These are phyloP conservation scores for Sporothrix euskadiensis DNA, from an alignment of 2,329 filamentous ascomycete species.

Conservation along the genomic window DNA sequence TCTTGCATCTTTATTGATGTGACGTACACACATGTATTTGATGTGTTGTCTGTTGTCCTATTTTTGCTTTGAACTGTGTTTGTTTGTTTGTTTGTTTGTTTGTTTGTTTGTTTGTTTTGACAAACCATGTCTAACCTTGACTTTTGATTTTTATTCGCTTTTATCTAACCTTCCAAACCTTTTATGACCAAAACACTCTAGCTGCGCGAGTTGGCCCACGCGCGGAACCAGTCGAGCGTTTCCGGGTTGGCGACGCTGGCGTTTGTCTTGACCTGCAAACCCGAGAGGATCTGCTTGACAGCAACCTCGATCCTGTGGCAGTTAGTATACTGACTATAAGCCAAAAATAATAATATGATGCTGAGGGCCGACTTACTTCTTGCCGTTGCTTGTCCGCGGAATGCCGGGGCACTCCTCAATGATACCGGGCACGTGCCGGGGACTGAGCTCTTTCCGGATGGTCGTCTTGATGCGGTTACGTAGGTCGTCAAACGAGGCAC, in stretches of 20 bases:
- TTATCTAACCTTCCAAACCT: not conserved
- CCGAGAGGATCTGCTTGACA: constrained; percentile 93
- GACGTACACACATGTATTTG: not conserved
- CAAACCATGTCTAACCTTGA: not conserved
- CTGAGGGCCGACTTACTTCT: constrained; percentile 67
- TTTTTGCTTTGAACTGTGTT: not conserved
- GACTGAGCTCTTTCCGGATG: constrained; percentile 77
- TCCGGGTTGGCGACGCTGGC: constrained; percentile 91
- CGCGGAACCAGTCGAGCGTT: constrained; percentile 83
- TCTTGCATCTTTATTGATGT: not conserved
- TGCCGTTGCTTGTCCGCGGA: constrained; percentile 89
- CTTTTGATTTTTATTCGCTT: not conserved
- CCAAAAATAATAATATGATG: not conserved
- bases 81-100: not conserved
- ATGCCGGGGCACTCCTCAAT: constrained; percentile 82
- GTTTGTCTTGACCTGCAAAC: constrained; percentile 80
- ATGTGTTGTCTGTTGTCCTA: not conserved
- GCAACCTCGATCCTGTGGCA: constrained; percentile 78
- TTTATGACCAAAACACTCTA: not conserved
- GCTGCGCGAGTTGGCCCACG: constrained; percentile 65
- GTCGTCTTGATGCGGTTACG: constrained; percentile 63
- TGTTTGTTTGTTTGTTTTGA: not conserved
- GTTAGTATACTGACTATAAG: not conserved
- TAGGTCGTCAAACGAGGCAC: constrained; percentile 60
- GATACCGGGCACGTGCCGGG: constrained; percentile 82